Base-by-base conservation (phyloP, 768 basidiomycete genomes). In the Boletus sp. region DNA sequence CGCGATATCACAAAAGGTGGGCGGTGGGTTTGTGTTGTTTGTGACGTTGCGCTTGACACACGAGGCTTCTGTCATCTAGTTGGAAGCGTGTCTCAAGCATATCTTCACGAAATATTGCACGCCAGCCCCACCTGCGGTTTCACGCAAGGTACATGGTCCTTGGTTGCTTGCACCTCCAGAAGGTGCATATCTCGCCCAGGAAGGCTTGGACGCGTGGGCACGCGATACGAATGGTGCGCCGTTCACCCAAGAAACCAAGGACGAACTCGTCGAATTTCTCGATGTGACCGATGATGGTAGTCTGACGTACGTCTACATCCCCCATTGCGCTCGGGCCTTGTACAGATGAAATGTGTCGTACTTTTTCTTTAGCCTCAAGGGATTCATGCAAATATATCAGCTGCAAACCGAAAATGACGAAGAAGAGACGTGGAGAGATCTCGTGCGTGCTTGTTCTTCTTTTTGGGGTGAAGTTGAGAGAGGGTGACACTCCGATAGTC, bases 361-460 rank as follows among this genome's bases (percentile, higher is more conserved):
- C 42, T 2, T 19, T 23, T 15, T 37, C n/a, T 15, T 15, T 47
- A 91, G 89, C 17, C 83, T 89, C 65, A 85, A 85, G 65, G 89
- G 90, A 2, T 91, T 93, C 64, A 65, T 90, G 66, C 88, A 91
- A 66, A 82, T 92, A 51, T 92, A 91, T 64, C 86, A 89, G 62
- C 72, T 91, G n/a, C 90, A 93, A 67, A 90, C 88, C 1, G 87
- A 89, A 61, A 88, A 83, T 57, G 90, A 91, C 58, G 87, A 90
- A 60, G 84, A 84, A 67, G 88, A 93, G 71, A 93, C 90, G 8
- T 92, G 87, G 88, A 77, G 80, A 70, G 90, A 91, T 74, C 71
- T 91, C 58, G 87, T 89, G 62, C 61, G 83, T 65, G 19, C 10
- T 67, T 54, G 45, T 50, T 23, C 33, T 50, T 40, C 21, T 46